Conservation (phyloP, 179 eudicot genomes). For the Corrigiola litoralis region DNA sequence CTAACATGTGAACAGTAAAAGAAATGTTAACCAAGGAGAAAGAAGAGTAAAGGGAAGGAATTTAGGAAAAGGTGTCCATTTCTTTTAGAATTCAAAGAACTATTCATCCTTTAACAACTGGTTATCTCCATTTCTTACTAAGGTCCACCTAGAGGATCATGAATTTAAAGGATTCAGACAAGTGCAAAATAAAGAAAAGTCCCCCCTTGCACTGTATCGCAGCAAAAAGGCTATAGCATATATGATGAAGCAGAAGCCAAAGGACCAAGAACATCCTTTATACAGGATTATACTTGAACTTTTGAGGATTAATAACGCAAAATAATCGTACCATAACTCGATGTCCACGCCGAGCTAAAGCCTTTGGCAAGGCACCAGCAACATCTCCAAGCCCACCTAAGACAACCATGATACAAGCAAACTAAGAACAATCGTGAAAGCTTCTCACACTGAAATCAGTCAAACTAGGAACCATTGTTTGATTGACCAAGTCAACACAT, state of each 20-base stretch:
- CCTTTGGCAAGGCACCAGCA: constrained; percentile 98
- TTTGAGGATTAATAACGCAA: background rate
- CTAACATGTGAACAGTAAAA: constrained; percentile 26
- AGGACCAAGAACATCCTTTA: background rate
- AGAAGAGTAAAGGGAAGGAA: background rate
- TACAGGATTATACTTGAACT: too few relatives aligned
- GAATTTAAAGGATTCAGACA: background rate
- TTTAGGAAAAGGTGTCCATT: too few relatives aligned
- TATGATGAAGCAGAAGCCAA: background rate
- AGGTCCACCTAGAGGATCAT: background rate
- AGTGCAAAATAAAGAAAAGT: background rate
- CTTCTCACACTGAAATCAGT: too few relatives aligned
- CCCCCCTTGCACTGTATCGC: background rate
- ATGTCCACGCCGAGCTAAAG: constrained; percentile 97
- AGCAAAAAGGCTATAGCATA: constrained; percentile 1
- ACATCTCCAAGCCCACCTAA: constrained; percentile 99
- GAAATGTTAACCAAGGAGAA: background rate
- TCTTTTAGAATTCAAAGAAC: too few relatives aligned
- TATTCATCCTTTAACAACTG: too few relatives aligned
- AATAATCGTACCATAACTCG: constrained; percentile 82
- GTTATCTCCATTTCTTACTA: background rate
- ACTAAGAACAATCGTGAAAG: background rate
- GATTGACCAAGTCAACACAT: background rate
- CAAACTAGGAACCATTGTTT: background rate
- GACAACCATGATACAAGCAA: constrained; percentile 6